Base-by-base conservation (phyloP, 208 protist species). In the Trypanosoma lewisi region DNA sequence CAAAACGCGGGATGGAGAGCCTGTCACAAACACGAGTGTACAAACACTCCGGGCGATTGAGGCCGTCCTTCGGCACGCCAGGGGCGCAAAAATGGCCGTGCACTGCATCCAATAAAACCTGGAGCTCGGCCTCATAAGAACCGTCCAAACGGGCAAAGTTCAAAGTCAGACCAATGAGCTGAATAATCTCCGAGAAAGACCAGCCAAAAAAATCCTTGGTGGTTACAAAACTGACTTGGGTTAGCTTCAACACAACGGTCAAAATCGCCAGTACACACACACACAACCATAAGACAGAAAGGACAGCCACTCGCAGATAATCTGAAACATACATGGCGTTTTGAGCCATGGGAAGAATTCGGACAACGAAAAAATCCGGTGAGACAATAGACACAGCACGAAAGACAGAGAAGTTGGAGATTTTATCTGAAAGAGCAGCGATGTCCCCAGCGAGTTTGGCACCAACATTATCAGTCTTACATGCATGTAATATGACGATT, bases 131-230 rank as follows among this genome's bases (percentile, higher is more conserved):
- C 7, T 42, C 21, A 27, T 73, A 77, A 17, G 63, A 72, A 47
- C 73, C 71, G 42, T 77, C 50, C 36, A 77, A 54, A 17, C 65
- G 63, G 11, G 71, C 60, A 21, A 77, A 70, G 48, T 77, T 77
- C 63, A 77, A 48, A 19, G 27, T 62, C 3, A 77, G 45, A 62
- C 71, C 71, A 45, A 77, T 44, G 31, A 77, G 71, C 44, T 63
- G 47, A 7, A 77, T 39, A 47, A 59, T 21, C 36, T 77, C 57
- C 17, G 14, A 9, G 27, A 72, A 34, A 25, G 42, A 44, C 71
- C 71, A 77, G 16, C 58, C 58, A 16, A 0, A 53, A 21, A 77
- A 67, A 44, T 39, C 48, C 17, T 53, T 50, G 14, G 63, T 63
- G 41, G 33, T 39, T 30, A 65, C 41, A 70, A 77, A 77, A 16